phyloP scores from a whole-genome alignment of 768 basidiomycete genomes.

The Podaxis sp. region DNA sequence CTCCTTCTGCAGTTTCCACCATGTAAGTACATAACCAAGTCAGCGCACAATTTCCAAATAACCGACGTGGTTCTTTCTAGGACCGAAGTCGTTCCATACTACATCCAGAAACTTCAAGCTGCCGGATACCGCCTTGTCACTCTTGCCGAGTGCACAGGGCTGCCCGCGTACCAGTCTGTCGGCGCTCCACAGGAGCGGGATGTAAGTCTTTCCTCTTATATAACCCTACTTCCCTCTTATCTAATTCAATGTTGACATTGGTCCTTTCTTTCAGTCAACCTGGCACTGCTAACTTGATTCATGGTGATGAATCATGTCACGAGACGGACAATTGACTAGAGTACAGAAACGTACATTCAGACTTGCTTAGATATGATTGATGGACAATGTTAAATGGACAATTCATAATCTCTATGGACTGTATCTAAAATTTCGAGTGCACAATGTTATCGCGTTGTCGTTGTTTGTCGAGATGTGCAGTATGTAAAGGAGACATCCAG shows the following conservation, averaged over 20 bases:
- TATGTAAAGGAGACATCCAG: no score
- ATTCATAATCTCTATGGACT: background rate
- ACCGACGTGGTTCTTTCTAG: slow-evolving; percentile 17
- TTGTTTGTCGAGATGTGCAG: no score
- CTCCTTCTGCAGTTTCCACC: slow-evolving; percentile 17
- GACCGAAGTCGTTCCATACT: slow-evolving; percentile 37
- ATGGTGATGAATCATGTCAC: background rate
- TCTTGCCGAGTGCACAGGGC: slow-evolving; percentile 42
- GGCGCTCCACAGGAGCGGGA: slow-evolving; percentile 28
- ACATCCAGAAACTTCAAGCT: slow-evolving; percentile 33
- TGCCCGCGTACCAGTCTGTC: slow-evolving; percentile 35
- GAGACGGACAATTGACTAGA: background rate
- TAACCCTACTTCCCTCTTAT: background rate
- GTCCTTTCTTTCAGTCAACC: background rate
- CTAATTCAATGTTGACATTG: no score
- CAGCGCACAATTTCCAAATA: background rate
- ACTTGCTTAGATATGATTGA: background rate
- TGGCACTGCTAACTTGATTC: slow-evolving; percentile 9
- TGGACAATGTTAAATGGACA: background rate
- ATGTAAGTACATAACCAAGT: slow-evolving; percentile 21
- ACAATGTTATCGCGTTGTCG: background rate
- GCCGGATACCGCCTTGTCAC: slow-evolving; percentile 45
- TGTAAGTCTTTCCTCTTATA: slow-evolving; percentile 24
- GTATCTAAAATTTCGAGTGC: background rate
- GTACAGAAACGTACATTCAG: background rate